These are phyloP conservation scores for Tuber microsphaerosporum DNA, from an alignment of 495 filamentous ascomycete species.

Conservation along the genomic window DNA sequence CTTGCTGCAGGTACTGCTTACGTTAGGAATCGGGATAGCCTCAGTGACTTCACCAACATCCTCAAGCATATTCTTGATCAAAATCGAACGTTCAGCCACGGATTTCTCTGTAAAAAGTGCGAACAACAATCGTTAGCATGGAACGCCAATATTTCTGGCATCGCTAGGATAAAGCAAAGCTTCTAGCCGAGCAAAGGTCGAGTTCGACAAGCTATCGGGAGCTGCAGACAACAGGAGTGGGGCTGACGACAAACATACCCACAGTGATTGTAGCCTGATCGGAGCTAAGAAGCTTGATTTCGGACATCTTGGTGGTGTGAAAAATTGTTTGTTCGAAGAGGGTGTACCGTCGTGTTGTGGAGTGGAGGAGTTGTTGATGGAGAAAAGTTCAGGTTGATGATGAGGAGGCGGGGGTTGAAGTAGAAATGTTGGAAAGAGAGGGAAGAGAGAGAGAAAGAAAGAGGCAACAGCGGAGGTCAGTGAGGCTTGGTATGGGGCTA, in stretches of 20 bases:
- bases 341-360: neutral
- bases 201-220: slow-evolving; percentile 8
- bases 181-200: neutral
- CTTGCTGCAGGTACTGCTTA: slow-evolving; percentile 45
- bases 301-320: slow-evolving; percentile 26
- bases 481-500: neutral
- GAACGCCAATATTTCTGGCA: neutral
- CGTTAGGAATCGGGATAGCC: slow-evolving; percentile 80
- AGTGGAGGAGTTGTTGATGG: slow-evolving; percentile 2
- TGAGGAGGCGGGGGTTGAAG: slow-evolving; percentile 8
- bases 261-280: slow-evolving; percentile 37
- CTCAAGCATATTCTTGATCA: slow-evolving; percentile 97
- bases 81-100: slow-evolving; percentile 81
- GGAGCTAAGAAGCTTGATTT: slow-evolving; percentile 41
- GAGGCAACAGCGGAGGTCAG: slow-evolving; percentile 14
- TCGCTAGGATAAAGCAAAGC: neutral
- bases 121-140: slow-evolving; percentile 15
- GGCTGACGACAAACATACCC: slow-evolving; percentile 34
- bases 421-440: slow-evolving; percentile 24
- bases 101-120: slow-evolving; percentile 55
- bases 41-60: slow-evolving; percentile 69
- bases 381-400: slow-evolving; percentile 20
- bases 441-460: slow-evolving; percentile 15
- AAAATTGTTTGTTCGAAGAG: neutral
- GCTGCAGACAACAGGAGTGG: slow-evolving; percentile 4